Evolutionary conservation across 139 green algal genomes (phyloP).

Genomic region (Astrephomene gubernaculifera): DNA sequence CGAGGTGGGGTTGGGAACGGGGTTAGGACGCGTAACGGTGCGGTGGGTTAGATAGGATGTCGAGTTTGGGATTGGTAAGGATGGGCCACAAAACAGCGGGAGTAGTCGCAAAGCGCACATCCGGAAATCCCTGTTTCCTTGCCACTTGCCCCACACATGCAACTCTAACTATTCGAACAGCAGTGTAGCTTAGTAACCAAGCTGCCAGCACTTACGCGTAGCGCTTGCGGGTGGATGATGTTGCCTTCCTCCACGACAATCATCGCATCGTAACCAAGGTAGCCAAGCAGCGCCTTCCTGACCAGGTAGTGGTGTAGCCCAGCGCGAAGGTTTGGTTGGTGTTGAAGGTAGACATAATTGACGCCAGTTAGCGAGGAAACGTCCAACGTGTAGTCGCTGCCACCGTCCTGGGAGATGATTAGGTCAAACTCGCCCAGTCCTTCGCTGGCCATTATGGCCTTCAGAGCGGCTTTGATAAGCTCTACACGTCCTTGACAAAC

Average conservation of each 20-base stretch:
- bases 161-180: background rate
- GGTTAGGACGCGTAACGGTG: background rate
- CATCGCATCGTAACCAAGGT: background rate
- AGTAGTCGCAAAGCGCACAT: no score
- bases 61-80: background rate
- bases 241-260: conserved; percentile 10
- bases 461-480: no score
- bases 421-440: no score
- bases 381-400: background rate
- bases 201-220: background rate
- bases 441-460: no score
- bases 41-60: background rate
- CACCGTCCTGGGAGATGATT: no score
- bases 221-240: conserved; percentile 11
- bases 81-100: no score
- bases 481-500: no score
- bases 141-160: no score
- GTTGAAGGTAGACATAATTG: conserved; percentile 1
- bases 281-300: background rate
- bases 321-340: background rate
- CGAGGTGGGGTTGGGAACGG: background rate
- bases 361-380: no score
- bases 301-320: conserved; percentile 1
- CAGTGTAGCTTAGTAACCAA: background rate
- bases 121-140: no score